Base-by-base conservation (phyloP, 768 basidiomycete genomes). In the Lepiota venenata region DNA sequence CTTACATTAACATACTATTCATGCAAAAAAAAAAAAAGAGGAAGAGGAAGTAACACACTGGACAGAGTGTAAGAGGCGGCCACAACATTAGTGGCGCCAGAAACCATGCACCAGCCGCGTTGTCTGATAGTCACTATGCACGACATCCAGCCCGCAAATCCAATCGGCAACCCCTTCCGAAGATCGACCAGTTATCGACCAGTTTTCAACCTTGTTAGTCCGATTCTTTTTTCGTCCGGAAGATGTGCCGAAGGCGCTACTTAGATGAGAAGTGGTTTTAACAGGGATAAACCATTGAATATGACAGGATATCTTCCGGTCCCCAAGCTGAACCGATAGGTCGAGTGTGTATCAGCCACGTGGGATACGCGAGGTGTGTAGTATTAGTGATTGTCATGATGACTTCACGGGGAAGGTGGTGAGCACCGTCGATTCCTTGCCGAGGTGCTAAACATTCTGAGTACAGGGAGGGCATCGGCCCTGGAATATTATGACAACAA, bases 61-160 rank as follows among this genome's bases (percentile, higher is more conserved):
- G 42, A 35, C 35, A 37, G n/a, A 15, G 18, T 47, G 27, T 37
- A 20, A 53, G 43, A n/a, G 15, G 20, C 32, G 8, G 32, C 25
- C 50, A 27, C 37, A 44, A 35, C 46, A 40, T 22, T 47, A 14
- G 20, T 42, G 8, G 46, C 47, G 10, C 35, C 16, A 5, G 4
- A 16, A 37, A 35, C 53, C 53, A 55, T 55, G 53, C 53, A 14
- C 48, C 21, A 29, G 40, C 53, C 53, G 48, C 53, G 53, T 55
- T 55, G 53, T 21, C 38, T 32, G 18, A 25, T 16, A 25, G 20
- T n/a, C 18, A 42, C 41, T 41, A 35, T n/a, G 47, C 38, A 47
- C 32, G 53, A 35, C 38, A 47, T 12, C 18, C 37, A 46, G 38
- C 18, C n/a, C 11, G 22, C 45, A 47, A 42, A 20, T 40, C 22